These are phyloP conservation scores for Fomitiporia mediterranea DNA, from an alignment of 1,284 basidiomycete genomes.

Conservation along the genomic window DNA sequence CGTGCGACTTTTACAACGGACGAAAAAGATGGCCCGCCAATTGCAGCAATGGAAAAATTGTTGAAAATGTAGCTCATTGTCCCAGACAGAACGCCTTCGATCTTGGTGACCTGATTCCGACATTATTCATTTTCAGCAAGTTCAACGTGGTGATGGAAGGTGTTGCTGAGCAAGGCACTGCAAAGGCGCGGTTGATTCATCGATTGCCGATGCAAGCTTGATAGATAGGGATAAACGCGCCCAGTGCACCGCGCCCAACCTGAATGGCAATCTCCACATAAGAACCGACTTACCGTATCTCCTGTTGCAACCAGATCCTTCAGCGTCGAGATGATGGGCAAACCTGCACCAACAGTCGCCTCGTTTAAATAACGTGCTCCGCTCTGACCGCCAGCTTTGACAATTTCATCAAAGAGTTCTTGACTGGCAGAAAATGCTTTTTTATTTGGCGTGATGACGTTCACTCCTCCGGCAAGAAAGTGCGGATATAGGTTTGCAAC, in stretches of 20 bases:
- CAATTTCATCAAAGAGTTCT: constrained; percentile 68
- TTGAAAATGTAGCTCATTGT: constrained; percentile 99
- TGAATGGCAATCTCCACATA: too few relatives aligned
- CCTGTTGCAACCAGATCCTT: constrained; percentile 91
- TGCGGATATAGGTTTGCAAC: constrained; percentile 84
- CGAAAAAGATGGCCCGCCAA: constrained; percentile 71
- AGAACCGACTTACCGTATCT: constrained; percentile 61
- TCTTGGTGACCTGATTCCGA: constrained; percentile 56
- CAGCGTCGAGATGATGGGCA: constrained; percentile 89
- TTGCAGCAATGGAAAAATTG: constrained; percentile 73
- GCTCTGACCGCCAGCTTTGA: constrained; percentile 47
- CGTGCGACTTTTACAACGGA: constrained; percentile 87
- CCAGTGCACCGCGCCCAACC: too few relatives aligned
- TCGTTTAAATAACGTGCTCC: constrained; percentile 82
- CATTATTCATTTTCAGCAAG: not conserved
- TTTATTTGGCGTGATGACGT: constrained; percentile 97
- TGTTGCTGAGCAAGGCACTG: too few relatives aligned
- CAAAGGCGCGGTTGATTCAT: too few relatives aligned
- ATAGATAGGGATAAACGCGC: too few relatives aligned
- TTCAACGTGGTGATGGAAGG: not conserved
- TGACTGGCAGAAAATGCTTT: constrained; percentile 88
- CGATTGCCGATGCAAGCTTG: too few relatives aligned
- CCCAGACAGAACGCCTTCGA: constrained; percentile 88
- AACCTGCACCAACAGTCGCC: constrained; percentile 91
- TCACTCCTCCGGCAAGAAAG: constrained; percentile 76